phyloP scores from a whole-genome alignment of 768 basidiomycete genomes.

The Mycena crocata region DNA sequence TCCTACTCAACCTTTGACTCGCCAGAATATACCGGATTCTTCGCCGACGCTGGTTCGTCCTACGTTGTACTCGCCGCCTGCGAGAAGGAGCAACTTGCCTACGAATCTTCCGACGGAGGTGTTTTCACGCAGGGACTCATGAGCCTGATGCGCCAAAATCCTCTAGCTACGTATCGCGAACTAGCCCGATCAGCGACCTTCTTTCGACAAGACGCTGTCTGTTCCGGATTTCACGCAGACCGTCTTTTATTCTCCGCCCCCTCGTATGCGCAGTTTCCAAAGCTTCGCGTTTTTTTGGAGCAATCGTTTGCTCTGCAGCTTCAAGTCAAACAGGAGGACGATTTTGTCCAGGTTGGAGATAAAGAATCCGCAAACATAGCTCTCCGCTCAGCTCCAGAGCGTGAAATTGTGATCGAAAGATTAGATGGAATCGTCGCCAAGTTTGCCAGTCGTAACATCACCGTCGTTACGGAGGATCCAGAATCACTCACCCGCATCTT shows the following conservation, averaged over 20 bases:
- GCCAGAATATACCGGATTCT: background rate
- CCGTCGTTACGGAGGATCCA: background rate
- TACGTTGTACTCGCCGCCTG: constrained; percentile 10
- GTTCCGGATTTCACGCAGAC: background rate
- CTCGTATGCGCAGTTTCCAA: background rate
- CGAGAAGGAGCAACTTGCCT: background rate
- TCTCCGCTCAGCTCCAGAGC: background rate
- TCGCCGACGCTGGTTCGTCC: background rate
- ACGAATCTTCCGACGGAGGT: constrained; percentile 2
- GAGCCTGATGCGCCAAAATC: background rate
- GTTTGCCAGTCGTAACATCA: background rate
- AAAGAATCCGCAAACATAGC: background rate
- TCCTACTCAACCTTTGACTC: background rate
- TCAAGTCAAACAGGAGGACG: background rate
- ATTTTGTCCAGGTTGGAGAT: background rate
- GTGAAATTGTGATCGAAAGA: background rate
- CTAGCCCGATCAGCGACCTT: background rate
- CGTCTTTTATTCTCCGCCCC: background rate
- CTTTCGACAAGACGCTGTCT: background rate
- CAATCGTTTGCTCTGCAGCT: background rate
- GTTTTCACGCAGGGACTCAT: constrained; percentile 4
- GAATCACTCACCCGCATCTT: background rate
- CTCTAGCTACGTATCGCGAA: background rate
- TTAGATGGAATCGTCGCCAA: background rate
- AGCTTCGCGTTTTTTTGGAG: background rate